Percentiles rank a stretch among this genome's conserved stretches.
Evolutionary conservation across 225 moss, liverwort and hornwort genomes (phyloP).

Genomic region (Thuidium tamariscinum): DNA sequence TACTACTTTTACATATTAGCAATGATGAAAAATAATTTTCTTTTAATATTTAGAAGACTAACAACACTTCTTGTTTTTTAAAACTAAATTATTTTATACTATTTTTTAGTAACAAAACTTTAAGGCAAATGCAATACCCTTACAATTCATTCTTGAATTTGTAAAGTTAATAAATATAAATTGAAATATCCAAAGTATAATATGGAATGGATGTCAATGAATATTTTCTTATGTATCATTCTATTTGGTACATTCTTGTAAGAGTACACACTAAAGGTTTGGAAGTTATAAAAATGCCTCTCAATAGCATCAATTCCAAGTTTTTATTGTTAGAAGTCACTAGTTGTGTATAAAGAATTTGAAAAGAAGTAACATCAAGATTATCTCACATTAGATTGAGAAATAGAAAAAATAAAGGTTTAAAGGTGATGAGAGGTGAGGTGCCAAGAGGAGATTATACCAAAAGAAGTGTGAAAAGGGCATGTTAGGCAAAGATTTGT

Average conservation of each 20-base stretch:
- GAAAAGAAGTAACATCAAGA: fast-evolving
- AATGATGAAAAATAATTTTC: background rate
- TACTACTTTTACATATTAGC: too few species aligned
- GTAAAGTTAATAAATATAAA: too few species aligned
- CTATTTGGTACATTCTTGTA: background rate
- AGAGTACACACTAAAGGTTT: background rate
- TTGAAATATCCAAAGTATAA: background rate
- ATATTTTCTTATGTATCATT: background rate
- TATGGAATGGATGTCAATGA: background rate
- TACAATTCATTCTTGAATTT: background rate
- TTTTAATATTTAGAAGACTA: too few species aligned
- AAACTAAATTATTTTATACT: too few species aligned
- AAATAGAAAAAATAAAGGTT: background rate
- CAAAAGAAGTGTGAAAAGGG: background rate
- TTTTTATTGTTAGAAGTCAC: background rate
- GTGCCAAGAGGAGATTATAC: background rate
- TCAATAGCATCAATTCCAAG: background rate
- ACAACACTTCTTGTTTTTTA: too few species aligned
- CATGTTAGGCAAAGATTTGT: background rate
- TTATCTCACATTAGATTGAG: background rate
- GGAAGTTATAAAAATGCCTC: background rate
- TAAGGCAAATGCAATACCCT: fast-evolving
- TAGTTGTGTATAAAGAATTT: background rate
- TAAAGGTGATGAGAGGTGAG: background rate
- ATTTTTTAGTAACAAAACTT: too few species aligned